phyloP scores from a whole-genome alignment of 768 basidiomycete genomes.

The Leucocoprinus sp. region DNA sequence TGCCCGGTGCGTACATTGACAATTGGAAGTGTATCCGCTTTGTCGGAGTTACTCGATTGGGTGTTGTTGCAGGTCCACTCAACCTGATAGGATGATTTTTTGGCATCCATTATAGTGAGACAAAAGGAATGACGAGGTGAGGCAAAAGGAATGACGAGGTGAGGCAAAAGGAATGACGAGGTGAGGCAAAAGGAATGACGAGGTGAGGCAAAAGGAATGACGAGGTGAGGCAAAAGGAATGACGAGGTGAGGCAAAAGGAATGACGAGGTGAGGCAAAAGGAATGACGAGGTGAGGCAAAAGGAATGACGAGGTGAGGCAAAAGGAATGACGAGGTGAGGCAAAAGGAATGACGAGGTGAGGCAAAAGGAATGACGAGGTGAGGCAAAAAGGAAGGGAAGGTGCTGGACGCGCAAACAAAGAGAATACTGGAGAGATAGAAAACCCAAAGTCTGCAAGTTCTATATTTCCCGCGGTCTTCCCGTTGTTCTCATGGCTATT shows the following conservation, averaged over 20 bases:
- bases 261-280: not conserved
- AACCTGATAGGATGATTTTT: not conserved
- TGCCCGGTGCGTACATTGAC: not conserved
- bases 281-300: not conserved
- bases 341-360: not conserved
- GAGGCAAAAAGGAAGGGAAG: not conserved
- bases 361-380: constrained; percentile 5
- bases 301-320: not conserved
- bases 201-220: not conserved
- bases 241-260: not conserved
- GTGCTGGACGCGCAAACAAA: not conserved
- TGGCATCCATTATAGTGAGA: constrained; percentile 5
- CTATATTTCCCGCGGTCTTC: constrained; percentile 8
- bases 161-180: constrained; percentile 1
- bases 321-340: constrained; percentile 1
- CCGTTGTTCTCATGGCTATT: constrained; percentile 2
- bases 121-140: constrained; percentile 8
- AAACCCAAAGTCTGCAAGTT: not conserved
- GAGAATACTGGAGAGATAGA: not conserved
- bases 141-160: no score
- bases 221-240: not conserved
- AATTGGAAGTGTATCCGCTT: not conserved
- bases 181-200: no score
- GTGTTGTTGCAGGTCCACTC: not conserved
- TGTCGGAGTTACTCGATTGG: not conserved